A percentile compares a stretch with the other conserved stretches of the same genome.
Conservation (phyloP, 192 early-diverging fungal genomes). For the Oehlia diaphana region DNA sequence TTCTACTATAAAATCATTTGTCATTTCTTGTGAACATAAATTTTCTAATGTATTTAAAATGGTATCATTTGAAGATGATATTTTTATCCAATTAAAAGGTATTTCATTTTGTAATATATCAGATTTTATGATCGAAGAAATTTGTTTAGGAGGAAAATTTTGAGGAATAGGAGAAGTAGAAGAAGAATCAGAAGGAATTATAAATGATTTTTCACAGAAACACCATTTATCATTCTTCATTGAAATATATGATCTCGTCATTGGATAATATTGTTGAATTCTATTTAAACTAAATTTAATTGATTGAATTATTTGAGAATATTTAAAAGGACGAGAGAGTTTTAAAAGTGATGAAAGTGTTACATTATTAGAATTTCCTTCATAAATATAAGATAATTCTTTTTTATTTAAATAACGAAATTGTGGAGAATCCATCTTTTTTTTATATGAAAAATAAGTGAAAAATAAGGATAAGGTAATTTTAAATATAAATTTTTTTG, state of each 20-base stretch:
- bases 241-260: background rate
- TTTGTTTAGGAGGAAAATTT: too few species aligned
- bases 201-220: background rate
- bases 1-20: background rate
- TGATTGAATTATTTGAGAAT: background rate
- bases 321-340: background rate
- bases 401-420: background rate
- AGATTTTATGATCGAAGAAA: too few species aligned
- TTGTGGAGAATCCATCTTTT: background rate
- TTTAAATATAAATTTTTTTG: too few species aligned
- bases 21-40: background rate
- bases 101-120: background rate
- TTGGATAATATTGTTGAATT: background rate
- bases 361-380: background rate
- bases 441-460: too few species aligned
- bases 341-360: background rate
- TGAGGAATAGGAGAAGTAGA: too few species aligned
- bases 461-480: too few species aligned
- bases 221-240: background rate
- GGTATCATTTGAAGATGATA: background rate
- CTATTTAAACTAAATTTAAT: background rate
- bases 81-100: background rate
- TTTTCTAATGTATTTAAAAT: background rate
- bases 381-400: background rate
- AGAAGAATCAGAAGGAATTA: too few species aligned